phyloP scores from a whole-genome alignment of 2,329 filamentous ascomycete genomes.

The Daldinia sp. region DNA sequence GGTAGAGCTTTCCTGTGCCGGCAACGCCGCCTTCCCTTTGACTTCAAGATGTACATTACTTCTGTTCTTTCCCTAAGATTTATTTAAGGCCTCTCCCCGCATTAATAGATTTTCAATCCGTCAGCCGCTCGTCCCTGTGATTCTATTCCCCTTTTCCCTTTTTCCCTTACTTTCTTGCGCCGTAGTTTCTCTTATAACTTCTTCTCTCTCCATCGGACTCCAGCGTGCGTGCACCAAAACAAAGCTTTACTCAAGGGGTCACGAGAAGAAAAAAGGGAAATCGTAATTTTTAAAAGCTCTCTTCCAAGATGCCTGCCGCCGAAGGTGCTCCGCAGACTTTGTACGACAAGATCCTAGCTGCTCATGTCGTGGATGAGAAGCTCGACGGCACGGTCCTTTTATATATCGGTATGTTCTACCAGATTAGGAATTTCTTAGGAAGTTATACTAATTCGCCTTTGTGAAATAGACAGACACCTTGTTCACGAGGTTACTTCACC shows the following conservation, averaged over 20 bases:
- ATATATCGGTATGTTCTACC: conserved; percentile 80
- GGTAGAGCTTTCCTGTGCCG: conserved; percentile 37
- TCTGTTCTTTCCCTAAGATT: conserved; percentile 19
- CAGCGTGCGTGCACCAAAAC: conserved; percentile 11
- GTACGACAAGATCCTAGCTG: conserved; percentile 97
- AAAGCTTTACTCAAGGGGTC: conserved; percentile 13
- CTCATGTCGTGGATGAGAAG: conserved; percentile 95
- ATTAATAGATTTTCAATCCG: conserved; percentile 30
- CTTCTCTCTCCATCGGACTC: neutral
- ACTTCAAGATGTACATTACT: conserved; percentile 21
- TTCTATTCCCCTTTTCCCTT: conserved; percentile 2
- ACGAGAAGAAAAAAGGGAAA: conserved; percentile 25
- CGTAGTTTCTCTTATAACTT: conserved; percentile 2
- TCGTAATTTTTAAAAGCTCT: conserved; percentile 11
- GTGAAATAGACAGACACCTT: conserved; percentile 81
- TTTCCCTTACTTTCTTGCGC: conserved; percentile 2
- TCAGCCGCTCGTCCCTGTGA: conserved; percentile 15
- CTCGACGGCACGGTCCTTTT: conserved; percentile 91
- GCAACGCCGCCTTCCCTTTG: conserved; percentile 17
- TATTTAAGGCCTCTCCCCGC: conserved; percentile 44
- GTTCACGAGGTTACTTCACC: conserved; percentile 99
- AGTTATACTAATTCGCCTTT: conserved; percentile 31
- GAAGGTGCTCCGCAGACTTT: conserved; percentile 75
- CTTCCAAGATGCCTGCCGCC: conserved; percentile 73
- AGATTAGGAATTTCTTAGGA: conserved; percentile 15